phyloP scores from a whole-genome alignment of 352 stramenopile species.

The Peronospora tabacina region DNA sequence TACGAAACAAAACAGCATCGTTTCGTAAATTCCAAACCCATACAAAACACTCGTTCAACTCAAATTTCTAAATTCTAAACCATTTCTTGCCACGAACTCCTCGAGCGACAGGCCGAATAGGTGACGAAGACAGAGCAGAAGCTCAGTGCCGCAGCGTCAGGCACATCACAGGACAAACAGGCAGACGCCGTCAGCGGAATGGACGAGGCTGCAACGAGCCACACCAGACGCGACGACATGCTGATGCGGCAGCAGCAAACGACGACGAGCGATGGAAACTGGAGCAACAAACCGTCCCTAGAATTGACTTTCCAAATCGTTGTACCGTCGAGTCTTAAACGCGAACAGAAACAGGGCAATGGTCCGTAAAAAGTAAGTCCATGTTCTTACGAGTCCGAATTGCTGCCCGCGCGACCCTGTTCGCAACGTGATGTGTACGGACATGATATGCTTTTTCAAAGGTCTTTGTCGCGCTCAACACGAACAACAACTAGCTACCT shows the following conservation, averaged over 20 bases:
- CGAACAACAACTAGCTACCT: too few relatives aligned
- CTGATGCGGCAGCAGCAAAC: background rate
- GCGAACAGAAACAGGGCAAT: conserved; percentile 1
- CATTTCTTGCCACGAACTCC: conserved; percentile 45
- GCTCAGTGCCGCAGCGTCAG: conserved; percentile 29
- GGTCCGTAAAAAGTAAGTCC: too few relatives aligned
- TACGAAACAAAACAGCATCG: too few relatives aligned
- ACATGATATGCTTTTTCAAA: too few relatives aligned
- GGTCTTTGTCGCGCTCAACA: too few relatives aligned
- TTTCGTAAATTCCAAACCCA: too few relatives aligned
- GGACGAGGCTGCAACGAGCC: conserved; percentile 1
- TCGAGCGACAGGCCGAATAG: conserved; percentile 51
- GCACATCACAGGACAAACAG: conserved; percentile 55
- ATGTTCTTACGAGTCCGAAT: too few relatives aligned
- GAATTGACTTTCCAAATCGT: background rate
- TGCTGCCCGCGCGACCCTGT: too few relatives aligned
- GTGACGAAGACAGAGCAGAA: conserved; percentile 47
- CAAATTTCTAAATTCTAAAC: conserved; percentile 7
- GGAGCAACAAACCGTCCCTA: conserved; percentile 1
- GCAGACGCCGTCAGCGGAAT: conserved; percentile 5
- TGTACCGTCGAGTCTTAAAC: background rate
- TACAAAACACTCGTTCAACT: background rate
- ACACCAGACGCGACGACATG: conserved; percentile 17
- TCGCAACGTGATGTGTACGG: too few relatives aligned
- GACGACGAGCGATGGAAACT: background rate